Conservation (phyloP, 306 rosid genomes). For the Prunus davidiana region DNA sequence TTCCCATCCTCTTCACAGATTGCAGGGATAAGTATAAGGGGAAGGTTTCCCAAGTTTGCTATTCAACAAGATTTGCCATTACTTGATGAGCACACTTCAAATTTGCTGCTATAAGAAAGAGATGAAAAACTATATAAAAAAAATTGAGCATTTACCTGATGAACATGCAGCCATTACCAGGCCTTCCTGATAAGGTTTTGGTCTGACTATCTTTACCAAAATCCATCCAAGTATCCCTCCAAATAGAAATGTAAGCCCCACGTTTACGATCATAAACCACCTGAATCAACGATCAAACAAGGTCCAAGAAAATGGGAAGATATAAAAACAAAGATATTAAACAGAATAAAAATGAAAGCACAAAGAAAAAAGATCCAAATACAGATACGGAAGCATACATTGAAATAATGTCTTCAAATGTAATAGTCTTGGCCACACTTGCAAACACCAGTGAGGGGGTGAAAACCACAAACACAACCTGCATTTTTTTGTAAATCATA, state of each 20-base stretch:
- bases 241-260: constrained; percentile 65
- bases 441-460: constrained; percentile 81
- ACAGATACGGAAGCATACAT: constrained; percentile 39
- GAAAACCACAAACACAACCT: constrained; percentile 81
- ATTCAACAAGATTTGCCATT: constrained; percentile 13
- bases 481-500: constrained; percentile 13
- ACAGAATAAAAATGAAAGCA: neutral
- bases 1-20: constrained; percentile 67
- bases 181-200: constrained; percentile 74
- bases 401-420: constrained; percentile 75
- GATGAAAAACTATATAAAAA: neutral
- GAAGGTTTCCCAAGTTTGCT: constrained; percentile 94
- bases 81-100: neutral
- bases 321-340: neutral
- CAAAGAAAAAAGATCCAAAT: neutral
- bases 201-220: constrained; percentile 62
- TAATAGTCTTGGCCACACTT: constrained; percentile 65
- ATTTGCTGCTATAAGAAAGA: neutral
- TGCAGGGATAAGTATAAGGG: constrained; percentile 76
- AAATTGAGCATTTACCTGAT: constrained; percentile 47
- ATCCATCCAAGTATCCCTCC: constrained; percentile 88
- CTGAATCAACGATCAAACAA: constrained; percentile 27
- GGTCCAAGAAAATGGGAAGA: neutral
- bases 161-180: constrained; percentile 72
- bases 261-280: constrained; percentile 95